These are phyloP conservation scores for Hypoxylon sp. DNA, from an alignment of 2,329 filamentous ascomycete genomes.

Conservation along the genomic window DNA sequence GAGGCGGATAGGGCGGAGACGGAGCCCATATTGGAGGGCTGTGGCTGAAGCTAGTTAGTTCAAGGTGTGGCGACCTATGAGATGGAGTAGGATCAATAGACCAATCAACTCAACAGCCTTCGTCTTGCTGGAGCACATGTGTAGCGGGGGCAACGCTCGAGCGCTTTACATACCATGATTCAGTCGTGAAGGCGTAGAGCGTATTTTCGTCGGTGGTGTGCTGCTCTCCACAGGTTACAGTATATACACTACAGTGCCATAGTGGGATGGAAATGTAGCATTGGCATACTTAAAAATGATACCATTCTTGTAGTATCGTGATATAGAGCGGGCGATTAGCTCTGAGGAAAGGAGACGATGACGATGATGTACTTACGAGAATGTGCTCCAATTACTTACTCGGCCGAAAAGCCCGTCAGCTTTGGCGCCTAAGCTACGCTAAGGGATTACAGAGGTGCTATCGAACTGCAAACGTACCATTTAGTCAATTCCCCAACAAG, in stretches of 20 bases:
- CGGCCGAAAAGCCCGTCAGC: constrained; percentile 23
- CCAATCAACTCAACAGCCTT: constrained; percentile 20
- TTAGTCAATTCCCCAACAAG: constrained; percentile 11
- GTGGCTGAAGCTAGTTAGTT: constrained; percentile 27
- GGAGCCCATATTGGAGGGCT: constrained; percentile 8
- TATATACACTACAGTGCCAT: constrained; percentile 3
- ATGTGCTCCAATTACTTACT: constrained; percentile 20
- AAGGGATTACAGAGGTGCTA: constrained; percentile 5
- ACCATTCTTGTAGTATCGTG: constrained; percentile 19
- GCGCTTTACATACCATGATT: constrained; percentile 11
- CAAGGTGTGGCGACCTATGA: constrained; percentile 33
- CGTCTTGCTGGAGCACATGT: constrained; percentile 7
- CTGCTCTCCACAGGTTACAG: constrained; percentile 2
- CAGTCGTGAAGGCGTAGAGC: constrained; percentile 8
- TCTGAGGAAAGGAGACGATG: constrained; percentile 11
- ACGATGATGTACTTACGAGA: neutral
- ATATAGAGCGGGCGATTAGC: constrained; percentile 15
- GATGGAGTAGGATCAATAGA: constrained; percentile 5
- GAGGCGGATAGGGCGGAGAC: constrained; percentile 10
- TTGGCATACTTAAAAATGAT: constrained; percentile 27
- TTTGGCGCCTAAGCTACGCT: constrained; percentile 19
- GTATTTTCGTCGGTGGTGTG: neutral
- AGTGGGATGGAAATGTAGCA: constrained; percentile 25
- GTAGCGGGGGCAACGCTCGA: neutral
- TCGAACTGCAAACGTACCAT: constrained; percentile 20